Evolutionary conservation across 371 early-diverging fungal species (phyloP), one percentile per base, ranked within the genome.

Genomic region (Mucor irregularis): DNA sequence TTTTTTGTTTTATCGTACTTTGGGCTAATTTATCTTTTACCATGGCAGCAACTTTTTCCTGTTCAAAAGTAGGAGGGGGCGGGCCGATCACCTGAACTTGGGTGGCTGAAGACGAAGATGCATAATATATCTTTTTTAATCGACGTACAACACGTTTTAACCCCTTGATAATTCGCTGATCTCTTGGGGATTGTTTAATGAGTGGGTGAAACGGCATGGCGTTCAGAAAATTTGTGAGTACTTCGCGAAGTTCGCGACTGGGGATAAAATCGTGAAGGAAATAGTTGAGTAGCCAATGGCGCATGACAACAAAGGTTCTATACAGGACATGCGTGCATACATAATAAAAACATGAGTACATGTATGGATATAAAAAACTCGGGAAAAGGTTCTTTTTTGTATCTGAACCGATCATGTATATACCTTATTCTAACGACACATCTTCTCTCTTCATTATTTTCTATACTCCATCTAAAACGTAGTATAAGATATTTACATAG

Each of bases 271-370:
- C 88, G 49, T 78, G 79, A 14, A 79, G 66, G 52, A 83, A 88
- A 50, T 86, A 86, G 48, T 86, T 85, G 6, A 82, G 58, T 35
- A 88, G 53, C 88, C 88, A 88, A 39, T 86, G 86, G 22, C 88
- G 76, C 45, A 88, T 50, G 13, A 82, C 80, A 9, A 88, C 85
- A 74, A 86, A 88, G 1, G 83, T 80, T 49, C 88, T 80, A 38
- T 19, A 22, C 11, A 16, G 13, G 21, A 40, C 5, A 31, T 30
- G 16, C 13, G 1, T n/a, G n/a, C n/a, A n/a, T n/a, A n/a, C n/a
- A n/a, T n/a, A n/a, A n/a, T n/a, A n/a, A n/a, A n/a, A n/a, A n/a
- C n/a, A n/a, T n/a, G n/a, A n/a, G n/a, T n/a, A n/a, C n/a, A n/a
- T n/a, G n/a, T n/a, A n/a, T n/a, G n/a, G n/a, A n/a, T n/a, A n/a